Conservation (phyloP, 768 basidiomycete genomes). For the Lentinula aciculospora region DNA sequence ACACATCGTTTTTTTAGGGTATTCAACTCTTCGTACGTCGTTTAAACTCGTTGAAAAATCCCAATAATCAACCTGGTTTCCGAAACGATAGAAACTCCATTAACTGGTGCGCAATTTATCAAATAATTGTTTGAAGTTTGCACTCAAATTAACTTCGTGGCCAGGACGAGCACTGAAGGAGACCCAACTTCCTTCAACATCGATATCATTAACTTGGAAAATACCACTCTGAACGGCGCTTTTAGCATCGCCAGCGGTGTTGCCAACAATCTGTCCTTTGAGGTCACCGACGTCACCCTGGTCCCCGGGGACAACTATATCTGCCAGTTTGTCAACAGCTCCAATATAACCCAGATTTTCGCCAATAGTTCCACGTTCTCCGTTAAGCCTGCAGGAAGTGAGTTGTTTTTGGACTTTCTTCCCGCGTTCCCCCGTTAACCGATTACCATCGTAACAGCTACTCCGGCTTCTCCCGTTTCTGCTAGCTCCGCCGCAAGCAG, state of each 20-base stretch:
- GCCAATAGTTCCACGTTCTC: constrained; percentile 1
- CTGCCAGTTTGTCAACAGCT: constrained; percentile 1
- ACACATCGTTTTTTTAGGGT: background rate
- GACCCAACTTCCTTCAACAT: background rate
- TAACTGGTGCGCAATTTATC: background rate
- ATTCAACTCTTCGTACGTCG: constrained; percentile 1
- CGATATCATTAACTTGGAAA: background rate
- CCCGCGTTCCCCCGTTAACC: background rate
- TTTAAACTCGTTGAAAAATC: background rate
- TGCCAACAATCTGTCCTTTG: constrained; percentile 2
- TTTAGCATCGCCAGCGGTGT: background rate
- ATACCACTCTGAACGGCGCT: background rate
- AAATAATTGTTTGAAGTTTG: background rate
- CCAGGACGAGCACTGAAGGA: background rate
- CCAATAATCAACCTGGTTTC: background rate
- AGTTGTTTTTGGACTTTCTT: background rate
- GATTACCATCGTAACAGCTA: background rate
- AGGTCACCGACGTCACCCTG: background rate
- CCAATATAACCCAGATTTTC: background rate
- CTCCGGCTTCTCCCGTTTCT: background rate
- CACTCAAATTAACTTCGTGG: background rate
- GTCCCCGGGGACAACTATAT: background rate
- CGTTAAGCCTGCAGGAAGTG: background rate
- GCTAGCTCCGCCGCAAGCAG: background rate
- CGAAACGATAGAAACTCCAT: background rate